phyloP scores from a whole-genome alignment of 2,329 filamentous ascomycete species.

The Emergomyces orientalis region DNA sequence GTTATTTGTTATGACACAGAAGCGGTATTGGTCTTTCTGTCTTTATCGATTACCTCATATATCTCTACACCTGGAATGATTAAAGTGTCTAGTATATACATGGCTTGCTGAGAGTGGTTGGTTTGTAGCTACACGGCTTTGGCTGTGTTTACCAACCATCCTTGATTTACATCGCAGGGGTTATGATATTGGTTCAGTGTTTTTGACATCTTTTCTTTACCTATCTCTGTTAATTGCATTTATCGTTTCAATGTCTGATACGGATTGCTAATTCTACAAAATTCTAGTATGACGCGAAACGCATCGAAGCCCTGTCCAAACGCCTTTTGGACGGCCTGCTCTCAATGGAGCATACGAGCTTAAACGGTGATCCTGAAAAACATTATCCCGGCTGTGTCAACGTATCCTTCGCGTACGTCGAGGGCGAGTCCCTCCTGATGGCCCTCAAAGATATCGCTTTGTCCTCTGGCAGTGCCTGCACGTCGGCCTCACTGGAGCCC shows the following conservation, averaged over 20 bases:
- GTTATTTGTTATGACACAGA: not conserved
- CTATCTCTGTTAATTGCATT: constrained; percentile 8
- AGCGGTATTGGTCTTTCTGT: not conserved
- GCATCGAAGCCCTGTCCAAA: constrained; percentile 73
- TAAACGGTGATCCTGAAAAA: constrained; percentile 73
- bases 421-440: constrained; percentile 97
- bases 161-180: constrained; percentile 58
- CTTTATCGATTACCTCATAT: constrained; percentile 6
- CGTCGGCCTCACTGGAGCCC: constrained; percentile 89
- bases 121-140: constrained; percentile 33
- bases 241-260: not conserved
- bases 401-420: constrained; percentile 95
- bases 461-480: constrained; percentile 93
- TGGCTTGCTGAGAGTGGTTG: constrained; percentile 77
- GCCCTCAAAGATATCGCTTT: constrained; percentile 95
- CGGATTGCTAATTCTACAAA: constrained; percentile 18
- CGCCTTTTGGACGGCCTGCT: constrained; percentile 74
- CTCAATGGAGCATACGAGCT: constrained; percentile 78
- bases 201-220: not conserved
- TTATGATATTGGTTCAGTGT: constrained; percentile 43
- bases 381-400: constrained; percentile 98
- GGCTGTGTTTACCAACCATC: constrained; percentile 31
- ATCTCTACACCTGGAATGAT: constrained; percentile 48
- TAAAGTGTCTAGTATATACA: constrained; percentile 75
- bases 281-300: constrained; percentile 79